A percentile compares a stretch with the other conserved stretches of the same genome.
phyloP scores from a whole-genome alignment of 2,329 filamentous ascomycete species.

The Dactylellina sp. region DNA sequence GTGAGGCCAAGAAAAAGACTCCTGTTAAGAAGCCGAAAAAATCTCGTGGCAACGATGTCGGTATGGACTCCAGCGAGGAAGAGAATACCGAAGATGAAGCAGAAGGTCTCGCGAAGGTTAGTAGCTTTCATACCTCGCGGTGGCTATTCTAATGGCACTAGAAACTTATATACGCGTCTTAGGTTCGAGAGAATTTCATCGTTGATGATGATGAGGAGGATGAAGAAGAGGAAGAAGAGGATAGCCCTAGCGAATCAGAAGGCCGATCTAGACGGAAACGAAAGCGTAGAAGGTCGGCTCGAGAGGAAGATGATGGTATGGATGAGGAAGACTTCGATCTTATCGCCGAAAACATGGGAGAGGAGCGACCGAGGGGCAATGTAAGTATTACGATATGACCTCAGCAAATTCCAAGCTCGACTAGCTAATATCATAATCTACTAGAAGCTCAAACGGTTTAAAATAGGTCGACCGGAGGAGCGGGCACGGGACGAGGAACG shows the following conservation, averaged over 20 bases:
- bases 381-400: constrained; percentile 42
- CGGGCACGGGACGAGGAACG: constrained; percentile 74
- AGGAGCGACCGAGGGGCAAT: constrained; percentile 57
- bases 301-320: constrained; percentile 83
- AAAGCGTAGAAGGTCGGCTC: constrained; percentile 76
- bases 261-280: constrained; percentile 68
- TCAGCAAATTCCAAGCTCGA: neutral
- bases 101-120: constrained; percentile 81
- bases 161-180: constrained; percentile 35
- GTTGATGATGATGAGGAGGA: constrained; percentile 90
- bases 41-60: constrained; percentile 66
- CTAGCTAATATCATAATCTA: constrained; percentile 63
- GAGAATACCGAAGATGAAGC: constrained; percentile 93
- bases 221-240: constrained; percentile 77
- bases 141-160: neutral
- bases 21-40: constrained; percentile 63
- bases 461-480: constrained; percentile 83
- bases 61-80: constrained; percentile 86
- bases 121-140: constrained; percentile 57
- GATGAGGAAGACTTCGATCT: constrained; percentile 97
- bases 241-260: constrained; percentile 64
- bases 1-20: constrained; percentile 68
- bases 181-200: constrained; percentile 96
- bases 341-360: constrained; percentile 75
- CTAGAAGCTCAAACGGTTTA: constrained; percentile 95